phyloP scores from a whole-genome alignment of 306 rosid species.

The Spatholobus suberectus region DNA sequence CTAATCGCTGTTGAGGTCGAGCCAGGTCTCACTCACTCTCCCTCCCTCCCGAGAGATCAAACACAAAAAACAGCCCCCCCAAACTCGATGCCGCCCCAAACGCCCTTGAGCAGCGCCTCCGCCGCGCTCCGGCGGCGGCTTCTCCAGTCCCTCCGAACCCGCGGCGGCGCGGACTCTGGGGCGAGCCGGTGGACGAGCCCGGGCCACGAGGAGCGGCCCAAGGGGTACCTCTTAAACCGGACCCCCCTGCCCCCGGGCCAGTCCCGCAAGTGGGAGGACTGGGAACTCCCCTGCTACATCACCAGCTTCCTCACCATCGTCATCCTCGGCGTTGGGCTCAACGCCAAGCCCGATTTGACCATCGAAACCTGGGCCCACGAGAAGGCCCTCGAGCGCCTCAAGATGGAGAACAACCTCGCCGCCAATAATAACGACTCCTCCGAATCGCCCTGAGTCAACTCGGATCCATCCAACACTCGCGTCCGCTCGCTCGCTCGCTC shows the following conservation, averaged over 20 bases:
- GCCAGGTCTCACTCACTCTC: constrained; percentile 9
- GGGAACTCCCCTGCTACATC: constrained; percentile 99
- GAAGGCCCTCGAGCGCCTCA: constrained; percentile 95
- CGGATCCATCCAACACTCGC: constrained; percentile 26
- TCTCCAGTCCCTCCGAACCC: constrained; percentile 63
- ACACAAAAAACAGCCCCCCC: not conserved
- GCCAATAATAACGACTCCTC: constrained; percentile 44
- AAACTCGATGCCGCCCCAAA: constrained; percentile 49
- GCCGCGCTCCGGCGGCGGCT: constrained; percentile 84
- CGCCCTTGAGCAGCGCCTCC: constrained; percentile 59
- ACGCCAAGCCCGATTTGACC: constrained; percentile 98
- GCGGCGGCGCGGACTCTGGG: constrained; percentile 69
- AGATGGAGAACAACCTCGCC: constrained; percentile 55
- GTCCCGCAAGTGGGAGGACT: constrained; percentile 95
- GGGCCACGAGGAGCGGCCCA: constrained; percentile 89
- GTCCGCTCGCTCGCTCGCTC: too few species aligned
- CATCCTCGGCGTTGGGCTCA: constrained; percentile 97
- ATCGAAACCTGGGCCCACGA: constrained; percentile 99
- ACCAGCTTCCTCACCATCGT: constrained; percentile 97
- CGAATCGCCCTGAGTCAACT: constrained; percentile 13
- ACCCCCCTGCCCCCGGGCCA: constrained; percentile 79
- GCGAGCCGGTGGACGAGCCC: constrained; percentile 83
- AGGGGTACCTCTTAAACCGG: constrained; percentile 82
- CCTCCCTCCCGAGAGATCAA: not conserved
- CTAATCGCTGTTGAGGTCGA: not conserved